phyloP scores from a whole-genome alignment of 768 basidiomycete genomes.

The Mycena amicta region DNA sequence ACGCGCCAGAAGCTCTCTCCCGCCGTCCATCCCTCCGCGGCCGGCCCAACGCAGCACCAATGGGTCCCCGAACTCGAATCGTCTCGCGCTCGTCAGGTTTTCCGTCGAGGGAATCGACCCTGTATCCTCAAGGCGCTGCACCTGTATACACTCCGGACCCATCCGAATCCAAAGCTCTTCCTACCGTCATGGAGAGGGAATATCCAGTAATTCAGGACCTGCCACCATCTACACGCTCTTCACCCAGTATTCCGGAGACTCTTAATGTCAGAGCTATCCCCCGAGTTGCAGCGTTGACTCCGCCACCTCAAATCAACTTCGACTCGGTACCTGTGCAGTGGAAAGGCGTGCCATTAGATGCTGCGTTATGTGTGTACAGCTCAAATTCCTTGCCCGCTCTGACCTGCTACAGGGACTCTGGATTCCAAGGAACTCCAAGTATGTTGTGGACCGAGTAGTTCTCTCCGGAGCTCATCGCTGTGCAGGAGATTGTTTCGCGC shows the following conservation, averaged over 20 bases:
- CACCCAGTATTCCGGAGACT: background rate
- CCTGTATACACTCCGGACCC: background rate
- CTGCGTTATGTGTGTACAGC: slow-evolving; percentile 54
- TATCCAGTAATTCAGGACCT: background rate
- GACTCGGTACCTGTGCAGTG: slow-evolving; percentile 58
- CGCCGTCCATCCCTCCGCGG: slow-evolving; percentile 11
- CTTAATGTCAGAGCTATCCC: slow-evolving; percentile 15
- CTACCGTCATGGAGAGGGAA: background rate
- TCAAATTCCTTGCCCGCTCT: no score
- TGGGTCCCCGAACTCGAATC: slow-evolving; percentile 14
- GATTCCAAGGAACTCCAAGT: slow-evolving; percentile 56
- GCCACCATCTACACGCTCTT: background rate
- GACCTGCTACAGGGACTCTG: slow-evolving; percentile 61
- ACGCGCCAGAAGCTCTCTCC: slow-evolving; percentile 3
- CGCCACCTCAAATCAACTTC: slow-evolving; percentile 58
- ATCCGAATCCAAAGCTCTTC: background rate
- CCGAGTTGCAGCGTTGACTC: slow-evolving; percentile 38
- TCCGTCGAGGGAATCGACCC: background rate
- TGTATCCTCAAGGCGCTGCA: background rate
- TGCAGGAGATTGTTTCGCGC: slow-evolving; percentile 67
- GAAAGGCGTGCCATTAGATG: slow-evolving; percentile 72
- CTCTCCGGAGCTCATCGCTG: no score
- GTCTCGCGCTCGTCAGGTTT: background rate
- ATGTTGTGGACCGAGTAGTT: background rate
- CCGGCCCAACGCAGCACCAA: slow-evolving; percentile 15